Base-by-base conservation (phyloP, 345 rosid genomes). In the Salix viminalis region DNA sequence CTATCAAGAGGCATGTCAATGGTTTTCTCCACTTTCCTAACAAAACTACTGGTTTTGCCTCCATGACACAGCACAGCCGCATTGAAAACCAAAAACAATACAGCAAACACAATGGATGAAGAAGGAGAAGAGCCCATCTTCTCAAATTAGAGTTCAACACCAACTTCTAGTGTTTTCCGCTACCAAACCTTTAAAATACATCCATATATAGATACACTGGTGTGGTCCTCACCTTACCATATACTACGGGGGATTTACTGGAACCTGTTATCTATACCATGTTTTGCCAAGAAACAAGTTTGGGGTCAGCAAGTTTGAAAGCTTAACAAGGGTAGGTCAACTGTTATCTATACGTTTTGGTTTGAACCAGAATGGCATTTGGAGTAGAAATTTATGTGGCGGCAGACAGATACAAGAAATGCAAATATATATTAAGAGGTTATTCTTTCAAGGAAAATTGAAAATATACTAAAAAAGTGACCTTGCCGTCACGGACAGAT, bases 1-100 rank as follows among this genome's bases (percentile, higher is more conserved):
- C 92, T 88, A 64, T 90, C 86, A 41, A 91, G 88, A 72, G 97
- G 95, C 97, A 94, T 90, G 74, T 89, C 98, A 46, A 79, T 34
- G 54, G 87, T 74, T 70, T 83, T 80, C 75, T 85, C 94, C 48
- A 82, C 58, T 72, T 82, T 86, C 76, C 98, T 89, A 36, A 87
- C 89, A 64, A 79, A 94, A 6, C 36, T 76, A 79, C 98, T 88
- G 19, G 98, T 94, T 64, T 52, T 77, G 73, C 97, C 95, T 81
- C 97, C 98, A 82, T 88, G 81, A 64, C 90, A 87, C 42, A 87
- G 14, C 70, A 83, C 26, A 13, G 79, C 85, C 23, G 70, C 82
- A 71, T 83, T 89, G 77, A 85, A 48, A 73, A 84, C 79, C 70
- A 89, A 71, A 79, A 84, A 65, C 65, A 86, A 65, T 78, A 83